These are phyloP conservation scores for Ophiocordyceps camponoti-floridani DNA, from an alignment of 2,329 filamentous ascomycete genomes.

Conservation along the genomic window DNA sequence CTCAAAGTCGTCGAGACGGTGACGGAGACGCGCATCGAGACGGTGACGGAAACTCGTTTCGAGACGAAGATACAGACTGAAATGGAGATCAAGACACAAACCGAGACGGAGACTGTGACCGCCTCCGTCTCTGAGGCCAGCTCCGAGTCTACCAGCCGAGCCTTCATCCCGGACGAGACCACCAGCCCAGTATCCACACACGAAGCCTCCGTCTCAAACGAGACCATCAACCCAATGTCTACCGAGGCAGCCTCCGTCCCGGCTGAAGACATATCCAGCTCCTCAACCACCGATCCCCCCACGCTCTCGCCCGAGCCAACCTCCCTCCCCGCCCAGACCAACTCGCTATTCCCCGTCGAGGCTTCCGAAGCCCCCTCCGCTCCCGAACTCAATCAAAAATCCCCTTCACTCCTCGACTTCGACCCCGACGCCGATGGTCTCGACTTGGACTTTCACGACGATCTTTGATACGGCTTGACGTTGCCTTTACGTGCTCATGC, in stretches of 20 bases:
- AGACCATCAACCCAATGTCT: too few species aligned
- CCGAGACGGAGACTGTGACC: not conserved
- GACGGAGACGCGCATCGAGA: not conserved
- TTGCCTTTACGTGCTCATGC: not conserved
- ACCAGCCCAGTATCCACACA: not conserved
- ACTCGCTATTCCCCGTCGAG: not conserved
- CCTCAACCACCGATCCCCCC: too few species aligned
- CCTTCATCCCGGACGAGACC: not conserved
- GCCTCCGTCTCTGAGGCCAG: too few species aligned
- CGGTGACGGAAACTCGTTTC: not conserved
- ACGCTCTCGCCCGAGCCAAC: too few species aligned
- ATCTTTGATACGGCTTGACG: not conserved
- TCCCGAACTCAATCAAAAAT: not conserved
- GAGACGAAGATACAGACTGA: not conserved
- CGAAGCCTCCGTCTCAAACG: not conserved
- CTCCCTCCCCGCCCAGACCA: not conserved
- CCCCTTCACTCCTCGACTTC: not conserved
- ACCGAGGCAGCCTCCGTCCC: not conserved
- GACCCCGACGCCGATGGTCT: not conserved
- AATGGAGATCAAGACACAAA: not conserved
- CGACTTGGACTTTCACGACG: not conserved
- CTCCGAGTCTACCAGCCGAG: not conserved
- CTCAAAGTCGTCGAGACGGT: slow-evolving; percentile 12
- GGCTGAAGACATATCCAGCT: too few species aligned
- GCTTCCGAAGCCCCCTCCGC: not conserved